These are phyloP conservation scores for Xanthoceras sorbifolium DNA, from an alignment of 345 rosid genomes.

Conservation along the genomic window DNA sequence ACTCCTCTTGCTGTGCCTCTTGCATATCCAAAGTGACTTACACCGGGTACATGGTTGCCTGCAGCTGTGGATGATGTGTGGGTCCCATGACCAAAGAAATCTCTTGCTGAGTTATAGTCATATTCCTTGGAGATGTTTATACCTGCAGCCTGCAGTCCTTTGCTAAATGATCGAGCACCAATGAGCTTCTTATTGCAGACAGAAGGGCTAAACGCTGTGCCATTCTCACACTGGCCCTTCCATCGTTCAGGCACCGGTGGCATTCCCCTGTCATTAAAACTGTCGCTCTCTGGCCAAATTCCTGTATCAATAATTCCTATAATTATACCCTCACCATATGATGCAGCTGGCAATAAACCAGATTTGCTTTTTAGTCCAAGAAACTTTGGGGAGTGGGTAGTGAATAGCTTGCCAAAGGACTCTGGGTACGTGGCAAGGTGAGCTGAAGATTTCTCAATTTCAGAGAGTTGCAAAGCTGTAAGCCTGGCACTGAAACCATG, in stretches of 20 bases:
- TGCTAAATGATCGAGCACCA: slow-evolving; percentile 38
- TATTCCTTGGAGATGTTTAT: slow-evolving; percentile 14
- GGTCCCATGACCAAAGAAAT: slow-evolving; percentile 36
- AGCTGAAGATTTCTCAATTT: slow-evolving; percentile 43
- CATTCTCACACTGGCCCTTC: slow-evolving; percentile 43
- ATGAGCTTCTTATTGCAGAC: slow-evolving; percentile 43
- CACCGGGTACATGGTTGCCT: slow-evolving; percentile 24
- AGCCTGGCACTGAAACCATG: slow-evolving; percentile 56
- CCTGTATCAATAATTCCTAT: slow-evolving; percentile 42
- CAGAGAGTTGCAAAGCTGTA: slow-evolving; percentile 37
- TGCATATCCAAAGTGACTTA: slow-evolving; percentile 38
- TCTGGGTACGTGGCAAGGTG: slow-evolving; percentile 38
- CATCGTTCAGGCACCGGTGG: slow-evolving; percentile 31
- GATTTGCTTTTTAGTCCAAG: slow-evolving; percentile 33
- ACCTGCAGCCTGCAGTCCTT: slow-evolving; percentile 35
- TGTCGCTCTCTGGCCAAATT: slow-evolving; percentile 39
- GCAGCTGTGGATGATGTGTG: slow-evolving; percentile 49
- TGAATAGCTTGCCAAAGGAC: slow-evolving; percentile 40
- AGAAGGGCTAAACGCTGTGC: slow-evolving; percentile 20
- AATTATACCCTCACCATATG: slow-evolving; percentile 33
- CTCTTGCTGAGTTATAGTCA: slow-evolving; percentile 38
- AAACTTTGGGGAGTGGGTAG: slow-evolving; percentile 41
- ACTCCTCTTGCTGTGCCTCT: slow-evolving; percentile 39
- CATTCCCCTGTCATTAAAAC: slow-evolving; percentile 37
- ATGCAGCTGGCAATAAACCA: slow-evolving; percentile 37